Percentiles rank a stretch among this genome's conserved stretches.
phyloP scores from a whole-genome alignment of 1,284 basidiomycete genomes.

The Trichosporon coremiiforme region DNA sequence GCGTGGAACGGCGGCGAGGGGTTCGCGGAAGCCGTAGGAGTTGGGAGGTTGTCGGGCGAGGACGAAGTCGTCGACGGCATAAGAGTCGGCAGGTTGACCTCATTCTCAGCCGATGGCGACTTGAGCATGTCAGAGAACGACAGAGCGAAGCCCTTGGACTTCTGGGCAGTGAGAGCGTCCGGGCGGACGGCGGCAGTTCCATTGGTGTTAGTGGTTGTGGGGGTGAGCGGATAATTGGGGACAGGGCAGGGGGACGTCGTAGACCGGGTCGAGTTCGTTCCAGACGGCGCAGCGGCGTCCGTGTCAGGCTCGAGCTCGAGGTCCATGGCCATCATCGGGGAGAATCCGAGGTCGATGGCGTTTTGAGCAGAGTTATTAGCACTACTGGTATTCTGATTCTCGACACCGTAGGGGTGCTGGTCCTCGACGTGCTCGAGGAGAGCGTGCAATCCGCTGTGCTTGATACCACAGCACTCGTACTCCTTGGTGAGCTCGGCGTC shows the following conservation, averaged over 20 bases:
- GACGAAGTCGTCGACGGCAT: constrained; percentile 12
- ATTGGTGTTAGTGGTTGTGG: constrained; percentile 34
- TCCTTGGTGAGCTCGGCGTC: constrained; percentile 49
- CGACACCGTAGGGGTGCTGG: constrained; percentile 41
- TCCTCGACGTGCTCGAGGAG: constrained; percentile 54
- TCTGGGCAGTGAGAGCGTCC: background rate
- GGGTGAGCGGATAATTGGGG: constrained; percentile 47
- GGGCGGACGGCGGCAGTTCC: constrained; percentile 15
- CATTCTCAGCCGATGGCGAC: constrained; percentile 40
- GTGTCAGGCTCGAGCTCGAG: constrained; percentile 49
- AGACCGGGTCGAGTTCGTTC: constrained; percentile 41
- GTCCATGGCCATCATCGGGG: constrained; percentile 52
- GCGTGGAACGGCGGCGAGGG: constrained; percentile 41
- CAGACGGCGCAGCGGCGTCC: constrained; percentile 30
- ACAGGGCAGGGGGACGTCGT: constrained; percentile 40
- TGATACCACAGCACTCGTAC: constrained; percentile 51
- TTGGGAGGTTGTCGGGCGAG: constrained; percentile 31
- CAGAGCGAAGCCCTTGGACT: constrained; percentile 37
- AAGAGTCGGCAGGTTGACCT: constrained; percentile 18
- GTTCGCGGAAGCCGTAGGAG: constrained; percentile 44
- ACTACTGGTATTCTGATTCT: background rate
- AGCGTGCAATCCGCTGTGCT: constrained; percentile 47
- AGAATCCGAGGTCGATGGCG: constrained; percentile 40
- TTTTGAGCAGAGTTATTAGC: constrained; percentile 35
- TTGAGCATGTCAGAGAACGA: constrained; percentile 54